Conservation (phyloP, 495 filamentous ascomycete species). For the Neurospora sp. region DNA sequence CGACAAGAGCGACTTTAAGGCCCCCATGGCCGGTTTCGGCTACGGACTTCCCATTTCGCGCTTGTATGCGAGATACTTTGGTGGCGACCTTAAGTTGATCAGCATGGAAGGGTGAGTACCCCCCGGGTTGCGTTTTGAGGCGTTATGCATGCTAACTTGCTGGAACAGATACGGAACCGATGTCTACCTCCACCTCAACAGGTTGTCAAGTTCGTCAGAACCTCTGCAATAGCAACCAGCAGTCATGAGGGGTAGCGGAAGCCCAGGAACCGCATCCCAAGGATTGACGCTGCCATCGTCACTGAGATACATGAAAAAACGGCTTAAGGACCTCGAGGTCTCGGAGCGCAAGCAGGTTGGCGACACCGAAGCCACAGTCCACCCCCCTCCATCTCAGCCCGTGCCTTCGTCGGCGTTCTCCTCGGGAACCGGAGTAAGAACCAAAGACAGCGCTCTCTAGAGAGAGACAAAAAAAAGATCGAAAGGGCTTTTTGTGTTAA, state of each 20-base stretch:
- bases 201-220: slow-evolving; percentile 88
- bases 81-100: slow-evolving; percentile 92
- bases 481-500: not conserved
- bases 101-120: slow-evolving; percentile 93
- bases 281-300: slow-evolving; percentile 65
- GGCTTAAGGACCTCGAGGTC: slow-evolving; percentile 53
- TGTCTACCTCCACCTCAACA: slow-evolving; percentile 95
- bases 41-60: slow-evolving; percentile 91
- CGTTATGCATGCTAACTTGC: not conserved
- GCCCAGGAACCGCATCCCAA: slow-evolving; percentile 52
- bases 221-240: slow-evolving; percentile 97
- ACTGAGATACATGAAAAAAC: slow-evolving; percentile 45
- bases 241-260: slow-evolving; percentile 67
- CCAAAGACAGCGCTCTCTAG: not conserved
- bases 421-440: not conserved
- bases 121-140: not conserved
- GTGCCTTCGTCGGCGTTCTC: not conserved
- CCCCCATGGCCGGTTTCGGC: slow-evolving; percentile 97
- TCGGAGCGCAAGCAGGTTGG: slow-evolving; percentile 81
- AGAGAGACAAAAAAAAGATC: not conserved
- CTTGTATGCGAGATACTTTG: slow-evolving; percentile 94
- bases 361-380: slow-evolving; percentile 63
- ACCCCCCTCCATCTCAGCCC: slow-evolving; percentile 8
- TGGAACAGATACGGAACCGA: slow-evolving; percentile 81
- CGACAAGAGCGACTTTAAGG: slow-evolving; percentile 98